Percentiles rank a stretch among this genome's conserved stretches.
Conservation (phyloP, 371 early-diverging fungal genomes). For the Mortierella sp. region DNA sequence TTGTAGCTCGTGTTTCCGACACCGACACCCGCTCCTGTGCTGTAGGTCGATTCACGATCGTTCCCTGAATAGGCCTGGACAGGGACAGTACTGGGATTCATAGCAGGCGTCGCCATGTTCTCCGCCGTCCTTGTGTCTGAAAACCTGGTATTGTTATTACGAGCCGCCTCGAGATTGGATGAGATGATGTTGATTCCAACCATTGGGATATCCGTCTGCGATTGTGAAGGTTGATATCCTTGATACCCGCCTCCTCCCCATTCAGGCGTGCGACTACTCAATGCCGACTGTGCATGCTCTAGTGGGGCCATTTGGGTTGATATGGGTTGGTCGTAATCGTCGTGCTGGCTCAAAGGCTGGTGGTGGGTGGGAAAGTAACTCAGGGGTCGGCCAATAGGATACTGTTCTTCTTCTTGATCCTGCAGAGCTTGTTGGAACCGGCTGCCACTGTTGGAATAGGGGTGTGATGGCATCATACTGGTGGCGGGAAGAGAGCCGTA, state of each 20-base stretch:
- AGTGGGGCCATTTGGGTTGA: slow-evolving; percentile 35
- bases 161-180: slow-evolving; percentile 37
- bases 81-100: background rate
- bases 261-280: slow-evolving; percentile 29
- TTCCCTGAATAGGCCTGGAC: background rate
- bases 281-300: slow-evolving; percentile 30
- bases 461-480: background rate
- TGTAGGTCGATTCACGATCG: slow-evolving; percentile 6
- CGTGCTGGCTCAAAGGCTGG: slow-evolving; percentile 44
- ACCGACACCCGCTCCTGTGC: slow-evolving; percentile 18
- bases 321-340: slow-evolving; percentile 37
- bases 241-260: slow-evolving; percentile 28
- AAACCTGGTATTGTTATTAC: slow-evolving; percentile 20
- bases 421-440: too few species aligned
- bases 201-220: slow-evolving; percentile 31
- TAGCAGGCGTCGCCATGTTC: slow-evolving; percentile 12
- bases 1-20: slow-evolving; percentile 3
- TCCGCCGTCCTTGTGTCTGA: slow-evolving; percentile 41
- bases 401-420: slow-evolving; percentile 31
- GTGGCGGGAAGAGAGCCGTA: too few species aligned
- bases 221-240: slow-evolving; percentile 12
- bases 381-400: slow-evolving; percentile 42
- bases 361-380: slow-evolving; percentile 51
- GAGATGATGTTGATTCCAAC: slow-evolving; percentile 44
- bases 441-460: slow-evolving; percentile 9